phyloP scores from a whole-genome alignment of 1,284 basidiomycete species.

The Tilletia setariae region DNA sequence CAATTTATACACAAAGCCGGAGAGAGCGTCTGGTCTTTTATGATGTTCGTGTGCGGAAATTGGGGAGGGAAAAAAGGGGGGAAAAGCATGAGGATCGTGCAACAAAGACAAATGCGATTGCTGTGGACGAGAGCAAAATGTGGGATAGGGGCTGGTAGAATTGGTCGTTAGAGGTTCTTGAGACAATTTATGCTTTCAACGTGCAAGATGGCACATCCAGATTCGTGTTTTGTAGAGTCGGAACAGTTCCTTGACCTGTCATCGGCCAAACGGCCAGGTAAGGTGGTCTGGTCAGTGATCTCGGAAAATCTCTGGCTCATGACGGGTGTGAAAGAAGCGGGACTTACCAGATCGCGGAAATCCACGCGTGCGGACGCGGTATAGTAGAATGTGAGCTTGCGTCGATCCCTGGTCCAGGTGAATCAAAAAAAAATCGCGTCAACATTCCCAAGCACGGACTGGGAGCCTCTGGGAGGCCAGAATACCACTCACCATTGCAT shows the following conservation, averaged over 20 bases:
- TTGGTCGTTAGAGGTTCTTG: no score
- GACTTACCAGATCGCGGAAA: slow-evolving; percentile 74
- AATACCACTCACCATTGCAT: slow-evolving; percentile 67
- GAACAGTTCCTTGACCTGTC: slow-evolving; percentile 76
- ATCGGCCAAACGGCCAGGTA: background rate
- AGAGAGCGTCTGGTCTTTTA: no score
- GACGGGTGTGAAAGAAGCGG: background rate
- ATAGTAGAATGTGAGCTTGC: slow-evolving; percentile 97
- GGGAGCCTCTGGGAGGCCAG: background rate
- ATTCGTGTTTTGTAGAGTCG: slow-evolving; percentile 59
- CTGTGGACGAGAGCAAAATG: no score
- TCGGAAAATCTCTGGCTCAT: background rate
- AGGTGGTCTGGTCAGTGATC: background rate
- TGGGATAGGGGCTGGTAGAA: no score
- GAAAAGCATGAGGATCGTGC: no score
- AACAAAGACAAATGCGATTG: no score
- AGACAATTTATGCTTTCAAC: no score
- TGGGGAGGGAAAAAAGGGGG: no score
- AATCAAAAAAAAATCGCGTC: background rate
- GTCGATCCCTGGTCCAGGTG: slow-evolving; percentile 60
- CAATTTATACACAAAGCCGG: no score
- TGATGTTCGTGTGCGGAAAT: no score
- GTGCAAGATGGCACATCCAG: slow-evolving; percentile 40
- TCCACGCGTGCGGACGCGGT: slow-evolving; percentile 92
- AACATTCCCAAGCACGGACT: background rate